Base-by-base conservation (phyloP, 2,329 filamentous ascomycete species). In the Monascus ruber region DNA sequence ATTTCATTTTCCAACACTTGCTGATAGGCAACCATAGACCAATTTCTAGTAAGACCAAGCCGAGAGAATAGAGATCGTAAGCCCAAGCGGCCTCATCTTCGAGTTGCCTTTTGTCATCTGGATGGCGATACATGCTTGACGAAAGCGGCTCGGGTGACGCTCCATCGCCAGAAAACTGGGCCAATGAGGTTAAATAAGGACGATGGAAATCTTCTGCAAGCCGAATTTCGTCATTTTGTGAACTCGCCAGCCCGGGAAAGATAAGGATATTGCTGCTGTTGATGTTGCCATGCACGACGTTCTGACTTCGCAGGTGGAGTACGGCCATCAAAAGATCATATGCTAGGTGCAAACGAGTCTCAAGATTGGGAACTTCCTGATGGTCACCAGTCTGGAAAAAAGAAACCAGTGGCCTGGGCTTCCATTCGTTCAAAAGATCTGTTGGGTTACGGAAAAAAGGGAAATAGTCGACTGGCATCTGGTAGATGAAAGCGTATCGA, bases 191-290 rank as follows among this genome's bases (percentile, higher is more conserved):
- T 42, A 79, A 60, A 41, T 75, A 72, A 9, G 76, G 76, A 29
- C 69, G 68, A 8, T 72, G 68, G 36, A 79, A 62, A 34, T 71
- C 66, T 35, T 60, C 59, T 24, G 52, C 58, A 51, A 57, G 53
- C 34, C 52, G 58, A 32, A 52, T 56, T 43, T 58, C 64, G 45
- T 60, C 52, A 39, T 55, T 49, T 35, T 49, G 49, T 3, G 57
- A 50, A 34, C 53, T 55, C n/a, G 52, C 57, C 10, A 56, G 44
- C 4, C 55, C 61, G 2, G 58, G 68, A 39, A 78, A 74, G 27
- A 81, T 72, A 10, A 81, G 60, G 26, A 81, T 67, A 49, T 79
- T 81, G 54, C 70, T 76, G 59, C 76, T 79, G 56, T 78, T 80
- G 49, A 81, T 72, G 47, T 79, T 76, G 36, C 76, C 73, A 57